phyloP scores from a whole-genome alignment of 228 moss, liverwort and hornwort species.

The Sphagnum magellanicum region DNA sequence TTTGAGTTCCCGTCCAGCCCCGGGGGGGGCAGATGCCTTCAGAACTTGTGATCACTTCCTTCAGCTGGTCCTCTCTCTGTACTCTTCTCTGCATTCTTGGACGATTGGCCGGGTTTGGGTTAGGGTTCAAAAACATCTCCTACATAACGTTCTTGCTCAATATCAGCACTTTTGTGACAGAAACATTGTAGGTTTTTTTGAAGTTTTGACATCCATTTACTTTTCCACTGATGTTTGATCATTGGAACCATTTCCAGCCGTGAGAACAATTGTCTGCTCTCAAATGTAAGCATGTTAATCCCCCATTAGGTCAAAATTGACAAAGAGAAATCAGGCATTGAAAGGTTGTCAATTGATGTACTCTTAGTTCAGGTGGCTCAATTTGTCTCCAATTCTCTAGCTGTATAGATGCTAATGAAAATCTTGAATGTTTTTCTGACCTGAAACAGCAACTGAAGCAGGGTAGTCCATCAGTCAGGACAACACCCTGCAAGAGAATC shows the following conservation, averaged over 20 bases:
- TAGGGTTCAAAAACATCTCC: too few relatives aligned
- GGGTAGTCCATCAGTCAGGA: constrained; percentile 18
- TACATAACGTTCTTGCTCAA: background rate
- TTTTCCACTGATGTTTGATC: background rate
- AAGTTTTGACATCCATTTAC: background rate
- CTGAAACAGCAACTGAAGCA: constrained; percentile 14
- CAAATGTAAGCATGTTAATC: constrained; percentile 9
- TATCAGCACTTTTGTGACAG: constrained; percentile 40
- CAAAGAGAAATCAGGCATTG: too few relatives aligned
- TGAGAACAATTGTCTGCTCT: too few relatives aligned
- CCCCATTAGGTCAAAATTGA: background rate
- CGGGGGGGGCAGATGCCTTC: too few relatives aligned
- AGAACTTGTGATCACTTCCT: too few relatives aligned
- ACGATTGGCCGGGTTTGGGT: too few relatives aligned
- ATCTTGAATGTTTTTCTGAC: constrained; percentile 11
- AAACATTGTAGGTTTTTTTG: constrained; percentile 24
- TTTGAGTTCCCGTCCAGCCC: background rate
- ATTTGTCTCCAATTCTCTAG: background rate
- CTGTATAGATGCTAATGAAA: background rate
- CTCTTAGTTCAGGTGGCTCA: background rate
- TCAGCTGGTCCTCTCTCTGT: too few relatives aligned
- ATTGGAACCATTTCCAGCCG: background rate
- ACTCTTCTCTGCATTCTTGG: too few relatives aligned
- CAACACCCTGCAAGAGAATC: constrained; percentile 55
- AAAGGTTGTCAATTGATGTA: background rate